phyloP scores from a whole-genome alignment of 2,329 filamentous ascomycete genomes.

The Fusarium anthophilum region DNA sequence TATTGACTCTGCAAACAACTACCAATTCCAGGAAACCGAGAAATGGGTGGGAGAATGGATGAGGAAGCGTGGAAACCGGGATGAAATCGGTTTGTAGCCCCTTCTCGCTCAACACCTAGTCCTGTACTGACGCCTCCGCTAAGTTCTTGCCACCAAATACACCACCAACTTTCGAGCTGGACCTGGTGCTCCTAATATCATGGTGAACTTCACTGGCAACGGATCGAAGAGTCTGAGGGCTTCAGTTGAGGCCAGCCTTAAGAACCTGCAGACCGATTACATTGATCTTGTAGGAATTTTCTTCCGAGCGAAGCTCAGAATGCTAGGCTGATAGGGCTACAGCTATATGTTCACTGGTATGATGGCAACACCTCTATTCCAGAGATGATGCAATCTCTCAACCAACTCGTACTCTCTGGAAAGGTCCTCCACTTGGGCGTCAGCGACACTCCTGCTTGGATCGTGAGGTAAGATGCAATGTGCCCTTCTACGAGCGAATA shows the following conservation, averaged over 20 bases:
- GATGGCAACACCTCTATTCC: constrained; percentile 73
- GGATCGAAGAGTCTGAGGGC: constrained; percentile 67
- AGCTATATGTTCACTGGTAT: constrained; percentile 74
- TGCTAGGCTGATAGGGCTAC: neutral
- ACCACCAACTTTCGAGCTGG: constrained; percentile 66
- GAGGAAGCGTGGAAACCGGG: constrained; percentile 68
- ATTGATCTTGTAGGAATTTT: constrained; percentile 65
- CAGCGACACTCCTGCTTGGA: constrained; percentile 75
- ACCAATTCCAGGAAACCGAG: constrained; percentile 71
- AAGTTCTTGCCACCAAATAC: constrained; percentile 76
- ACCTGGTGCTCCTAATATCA: constrained; percentile 53
- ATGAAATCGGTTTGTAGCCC: constrained; percentile 65
- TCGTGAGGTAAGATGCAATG: constrained; percentile 56
- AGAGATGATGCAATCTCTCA: constrained; percentile 75
- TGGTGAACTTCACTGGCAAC: constrained; percentile 67
- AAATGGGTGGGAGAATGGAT: constrained; percentile 77
- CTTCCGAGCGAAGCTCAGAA: neutral
- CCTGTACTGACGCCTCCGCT: neutral
- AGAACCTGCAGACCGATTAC: constrained; percentile 73
- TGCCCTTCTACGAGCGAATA: neutral
- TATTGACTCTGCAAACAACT: constrained; percentile 76
- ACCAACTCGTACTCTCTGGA: constrained; percentile 65
- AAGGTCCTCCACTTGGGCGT: constrained; percentile 74
- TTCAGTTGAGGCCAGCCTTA: constrained; percentile 65
- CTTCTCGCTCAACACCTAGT: neutral